Evolutionary conservation across 805 yeast genomes (phyloP).

Genomic region (Candida chauliodis): DNA sequence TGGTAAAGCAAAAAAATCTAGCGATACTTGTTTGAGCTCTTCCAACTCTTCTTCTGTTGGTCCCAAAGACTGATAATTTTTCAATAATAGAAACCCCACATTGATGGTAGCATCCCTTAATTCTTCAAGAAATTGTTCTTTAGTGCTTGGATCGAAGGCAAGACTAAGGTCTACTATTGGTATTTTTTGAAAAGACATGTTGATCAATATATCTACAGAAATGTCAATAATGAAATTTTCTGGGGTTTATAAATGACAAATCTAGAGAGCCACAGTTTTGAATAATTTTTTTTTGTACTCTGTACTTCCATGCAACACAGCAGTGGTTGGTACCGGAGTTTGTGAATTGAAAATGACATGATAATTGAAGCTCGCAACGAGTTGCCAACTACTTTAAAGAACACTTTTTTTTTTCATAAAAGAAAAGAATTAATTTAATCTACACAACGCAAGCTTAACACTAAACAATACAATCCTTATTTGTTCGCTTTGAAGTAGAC

Average conservation of each 20-base stretch:
- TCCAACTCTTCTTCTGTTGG: conserved; percentile 38
- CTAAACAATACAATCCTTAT: no score
- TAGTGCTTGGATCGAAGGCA: conserved; percentile 41
- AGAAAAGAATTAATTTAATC: no score
- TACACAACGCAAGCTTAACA: no score
- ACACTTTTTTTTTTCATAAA: no score
- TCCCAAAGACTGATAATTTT: conserved; percentile 35
- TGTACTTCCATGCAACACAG: background rate
- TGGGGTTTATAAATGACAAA: background rate
- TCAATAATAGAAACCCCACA: conserved; percentile 53
- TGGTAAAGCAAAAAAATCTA: conserved; percentile 45
- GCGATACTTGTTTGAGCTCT: conserved; percentile 35
- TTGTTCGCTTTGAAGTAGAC: no score
- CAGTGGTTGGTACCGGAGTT: no score
- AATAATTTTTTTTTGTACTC: no score
- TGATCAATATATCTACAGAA: background rate
- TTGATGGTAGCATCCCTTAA: conserved; percentile 47
- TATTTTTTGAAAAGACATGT: conserved; percentile 35
- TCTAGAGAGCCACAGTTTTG: background rate
- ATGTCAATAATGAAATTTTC: background rate
- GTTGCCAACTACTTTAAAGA: no score
- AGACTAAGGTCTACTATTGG: conserved; percentile 45
- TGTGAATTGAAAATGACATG: no score
- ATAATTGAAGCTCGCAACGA: no score
- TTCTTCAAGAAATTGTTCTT: conserved; percentile 37